Percentiles rank a stretch among this genome's conserved stretches.
phyloP scores from a whole-genome alignment of 1,139 yeast genomes.

The Suhomyces chickasaworum region DNA sequence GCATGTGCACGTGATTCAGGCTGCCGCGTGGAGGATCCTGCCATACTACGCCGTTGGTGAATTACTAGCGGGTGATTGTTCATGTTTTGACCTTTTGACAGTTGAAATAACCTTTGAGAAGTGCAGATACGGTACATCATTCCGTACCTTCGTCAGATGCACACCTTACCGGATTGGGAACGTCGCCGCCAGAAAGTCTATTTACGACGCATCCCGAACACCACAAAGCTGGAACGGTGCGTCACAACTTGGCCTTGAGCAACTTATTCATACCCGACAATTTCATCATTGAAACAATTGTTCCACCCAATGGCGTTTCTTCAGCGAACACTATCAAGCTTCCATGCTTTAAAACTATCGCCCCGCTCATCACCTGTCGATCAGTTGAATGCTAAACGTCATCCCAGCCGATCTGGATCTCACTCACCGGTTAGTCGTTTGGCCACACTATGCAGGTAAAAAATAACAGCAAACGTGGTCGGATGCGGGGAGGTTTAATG shows the following conservation, averaged over 20 bases:
- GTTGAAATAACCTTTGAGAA: background rate
- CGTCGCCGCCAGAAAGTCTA: background rate
- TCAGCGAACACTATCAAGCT: background rate
- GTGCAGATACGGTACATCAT: constrained; percentile 1
- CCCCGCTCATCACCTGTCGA: background rate
- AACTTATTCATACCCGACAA: no score
- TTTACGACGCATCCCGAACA: background rate
- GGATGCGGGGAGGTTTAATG: constrained; percentile 3
- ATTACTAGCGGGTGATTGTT: background rate
- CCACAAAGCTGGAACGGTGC: constrained; percentile 2
- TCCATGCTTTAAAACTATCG: background rate
- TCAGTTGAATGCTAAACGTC: background rate
- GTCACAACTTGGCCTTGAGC: background rate
- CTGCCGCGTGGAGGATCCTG: background rate
- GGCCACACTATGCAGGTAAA: background rate
- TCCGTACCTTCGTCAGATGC: background rate
- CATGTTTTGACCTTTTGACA: background rate
- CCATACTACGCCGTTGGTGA: background rate
- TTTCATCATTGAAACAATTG: no score
- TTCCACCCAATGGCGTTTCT: no score
- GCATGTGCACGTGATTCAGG: background rate
- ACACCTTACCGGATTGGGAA: background rate
- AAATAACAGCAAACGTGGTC: constrained; percentile 1
- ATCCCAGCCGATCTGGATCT: background rate
- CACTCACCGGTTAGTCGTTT: background rate